phyloP scores from a whole-genome alignment of 345 rosid genomes.

The Eucalyptus camaldulensis region DNA sequence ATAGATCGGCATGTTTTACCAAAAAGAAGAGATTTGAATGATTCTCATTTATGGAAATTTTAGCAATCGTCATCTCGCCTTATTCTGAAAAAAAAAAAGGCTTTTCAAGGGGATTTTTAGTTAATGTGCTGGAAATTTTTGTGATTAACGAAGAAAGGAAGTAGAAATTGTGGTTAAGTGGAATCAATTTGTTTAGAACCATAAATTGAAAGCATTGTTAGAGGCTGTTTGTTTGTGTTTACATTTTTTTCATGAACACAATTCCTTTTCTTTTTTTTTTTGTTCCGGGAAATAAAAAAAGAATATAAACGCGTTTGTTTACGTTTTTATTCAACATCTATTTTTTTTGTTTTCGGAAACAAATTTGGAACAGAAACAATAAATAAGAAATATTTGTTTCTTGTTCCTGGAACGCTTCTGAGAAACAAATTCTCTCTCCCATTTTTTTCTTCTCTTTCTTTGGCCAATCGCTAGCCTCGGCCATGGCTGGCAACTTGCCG shows the following conservation, averaged over 20 bases:
- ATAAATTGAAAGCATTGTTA: not conserved
- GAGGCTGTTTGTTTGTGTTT: too few species aligned
- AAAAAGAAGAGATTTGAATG: not conserved
- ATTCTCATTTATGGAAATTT: not conserved
- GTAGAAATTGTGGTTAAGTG: not conserved
- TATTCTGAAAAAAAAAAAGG: not conserved
- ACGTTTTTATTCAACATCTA: too few species aligned
- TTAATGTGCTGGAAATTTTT: not conserved
- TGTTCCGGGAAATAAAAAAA: too few species aligned
- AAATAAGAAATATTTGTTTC: too few species aligned
- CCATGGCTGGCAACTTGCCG: too few species aligned
- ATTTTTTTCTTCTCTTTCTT: too few species aligned
- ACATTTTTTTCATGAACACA: too few species aligned
- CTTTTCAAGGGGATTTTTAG: not conserved
- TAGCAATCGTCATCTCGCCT: not conserved
- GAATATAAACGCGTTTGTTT: too few species aligned
- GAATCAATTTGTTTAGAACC: not conserved
- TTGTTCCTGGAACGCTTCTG: rapidly evolving
- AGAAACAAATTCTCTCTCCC: too few species aligned
- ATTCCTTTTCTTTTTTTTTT: too few species aligned
- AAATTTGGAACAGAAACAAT: too few species aligned
- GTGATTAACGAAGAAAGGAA: not conserved
- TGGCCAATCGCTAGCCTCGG: too few species aligned
- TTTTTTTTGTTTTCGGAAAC: rapidly evolving
- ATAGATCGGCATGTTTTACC: not conserved